Percentiles rank a stretch among this genome's conserved stretches.
These are phyloP conservation scores for Eremothecium cymbalariae DNA, from an alignment of 1,139 yeast species.

Conservation along the genomic window DNA sequence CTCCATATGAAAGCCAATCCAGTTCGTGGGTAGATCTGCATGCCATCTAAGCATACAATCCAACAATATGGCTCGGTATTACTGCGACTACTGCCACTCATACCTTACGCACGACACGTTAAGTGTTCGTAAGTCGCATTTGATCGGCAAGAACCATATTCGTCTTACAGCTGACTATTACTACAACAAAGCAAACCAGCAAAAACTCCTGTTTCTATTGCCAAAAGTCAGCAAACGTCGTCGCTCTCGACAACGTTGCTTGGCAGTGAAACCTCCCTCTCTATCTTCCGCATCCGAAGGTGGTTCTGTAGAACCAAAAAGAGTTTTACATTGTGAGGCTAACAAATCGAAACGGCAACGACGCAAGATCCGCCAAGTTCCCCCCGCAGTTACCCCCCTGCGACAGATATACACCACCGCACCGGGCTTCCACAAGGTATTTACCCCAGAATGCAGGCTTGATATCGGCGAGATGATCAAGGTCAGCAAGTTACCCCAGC, in stretches of 20 bases:
- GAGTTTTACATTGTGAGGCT: slow-evolving; percentile 11
- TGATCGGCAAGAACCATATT: slow-evolving; percentile 73
- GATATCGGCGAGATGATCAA: slow-evolving; percentile 26
- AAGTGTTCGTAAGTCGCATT: slow-evolving; percentile 79
- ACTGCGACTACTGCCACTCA: slow-evolving; percentile 83
- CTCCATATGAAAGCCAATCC: no score
- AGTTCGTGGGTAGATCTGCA: no score
- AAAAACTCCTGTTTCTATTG: background rate
- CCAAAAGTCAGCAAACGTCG: slow-evolving; percentile 3
- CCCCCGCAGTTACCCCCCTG: slow-evolving; percentile 10
- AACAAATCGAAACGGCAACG: slow-evolving; percentile 9
- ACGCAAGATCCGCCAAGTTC: slow-evolving; percentile 1
- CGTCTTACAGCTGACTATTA: slow-evolving; percentile 71
- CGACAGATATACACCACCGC: slow-evolving; percentile 23
- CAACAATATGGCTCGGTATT: slow-evolving; percentile 40
- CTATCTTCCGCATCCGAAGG: background rate
- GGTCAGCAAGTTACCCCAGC: slow-evolving; percentile 24
- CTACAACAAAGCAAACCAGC: slow-evolving; percentile 19
- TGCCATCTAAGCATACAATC: background rate
- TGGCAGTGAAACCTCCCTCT: background rate
- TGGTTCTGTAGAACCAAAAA: slow-evolving; percentile 1
- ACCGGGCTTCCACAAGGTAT: slow-evolving; percentile 29
- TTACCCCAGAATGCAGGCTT: slow-evolving; percentile 22
- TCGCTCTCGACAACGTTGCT: background rate
- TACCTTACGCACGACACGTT: slow-evolving; percentile 82